These are phyloP conservation scores for Vitis rupestris DNA, from an alignment of 164 flowering plant species.

Conservation along the genomic window DNA sequence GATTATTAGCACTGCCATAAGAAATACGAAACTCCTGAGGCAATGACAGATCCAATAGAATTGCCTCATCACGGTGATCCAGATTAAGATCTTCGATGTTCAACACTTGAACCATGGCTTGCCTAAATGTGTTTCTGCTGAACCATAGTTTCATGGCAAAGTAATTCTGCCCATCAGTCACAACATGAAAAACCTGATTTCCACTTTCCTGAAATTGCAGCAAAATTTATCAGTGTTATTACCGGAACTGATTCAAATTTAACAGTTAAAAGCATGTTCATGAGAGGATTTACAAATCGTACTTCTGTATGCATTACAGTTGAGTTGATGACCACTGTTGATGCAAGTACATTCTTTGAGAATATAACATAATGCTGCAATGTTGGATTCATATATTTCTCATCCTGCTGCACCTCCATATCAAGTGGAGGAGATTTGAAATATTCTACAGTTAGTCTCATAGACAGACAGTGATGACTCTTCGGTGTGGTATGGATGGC, in stretches of 20 bases:
- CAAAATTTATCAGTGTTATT: slow-evolving; percentile 3
- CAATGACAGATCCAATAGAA: slow-evolving; percentile 29
- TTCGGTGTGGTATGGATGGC: slow-evolving; percentile 93
- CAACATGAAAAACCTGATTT: slow-evolving; percentile 80
- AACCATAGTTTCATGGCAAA: slow-evolving; percentile 91
- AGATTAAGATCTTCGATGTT: slow-evolving; percentile 65
- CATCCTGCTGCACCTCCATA: slow-evolving; percentile 32
- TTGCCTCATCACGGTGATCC: slow-evolving; percentile 24
- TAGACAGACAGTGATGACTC: slow-evolving; percentile 88
- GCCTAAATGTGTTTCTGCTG: slow-evolving; percentile 44
- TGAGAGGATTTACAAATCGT: slow-evolving; percentile 6
- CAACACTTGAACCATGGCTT: slow-evolving; percentile 67
- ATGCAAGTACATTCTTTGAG: slow-evolving; percentile 80
- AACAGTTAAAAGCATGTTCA: background rate
- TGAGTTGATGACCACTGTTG: slow-evolving; percentile 93
- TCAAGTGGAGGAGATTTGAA: slow-evolving; percentile 47
- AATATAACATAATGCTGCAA: slow-evolving; percentile 74
- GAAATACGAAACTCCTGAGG: slow-evolving; percentile 86
- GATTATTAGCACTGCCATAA: slow-evolving; percentile 28
- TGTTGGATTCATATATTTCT: slow-evolving; percentile 47
- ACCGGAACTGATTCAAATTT: background rate
- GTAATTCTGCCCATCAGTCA: slow-evolving; percentile 78
- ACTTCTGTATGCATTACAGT: slow-evolving; percentile 77
- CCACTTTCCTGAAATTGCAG: slow-evolving; percentile 61
- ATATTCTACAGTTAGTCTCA: slow-evolving; percentile 88